Conservation (phyloP, 345 rosid genomes). For the Rubroshorea leprosula region DNA sequence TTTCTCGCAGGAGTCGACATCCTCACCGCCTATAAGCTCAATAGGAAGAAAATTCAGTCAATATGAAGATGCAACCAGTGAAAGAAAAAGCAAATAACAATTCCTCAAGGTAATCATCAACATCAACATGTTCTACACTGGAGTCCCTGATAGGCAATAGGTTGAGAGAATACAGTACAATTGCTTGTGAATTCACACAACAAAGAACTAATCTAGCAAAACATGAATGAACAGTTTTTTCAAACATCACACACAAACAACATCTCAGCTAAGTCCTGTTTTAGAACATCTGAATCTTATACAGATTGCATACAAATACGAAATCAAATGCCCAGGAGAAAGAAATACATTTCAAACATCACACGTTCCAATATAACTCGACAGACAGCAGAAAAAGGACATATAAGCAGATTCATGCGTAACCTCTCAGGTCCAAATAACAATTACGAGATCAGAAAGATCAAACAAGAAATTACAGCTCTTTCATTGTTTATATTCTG, state of each 20-base stretch:
- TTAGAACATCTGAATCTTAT: too few species aligned
- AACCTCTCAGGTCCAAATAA: background rate
- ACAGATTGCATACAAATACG: too few species aligned
- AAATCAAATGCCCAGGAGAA: too few species aligned
- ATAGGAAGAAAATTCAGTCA: slow-evolving; percentile 1
- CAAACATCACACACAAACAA: too few species aligned
- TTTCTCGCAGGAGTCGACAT: slow-evolving; percentile 73
- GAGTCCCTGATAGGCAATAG: background rate
- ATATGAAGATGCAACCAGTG: background rate
- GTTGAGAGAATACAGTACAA: background rate
- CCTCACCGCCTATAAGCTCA: slow-evolving; percentile 24
- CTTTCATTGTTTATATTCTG: too few species aligned
- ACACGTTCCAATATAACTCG: too few species aligned
- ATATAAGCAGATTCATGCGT: background rate
- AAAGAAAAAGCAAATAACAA: too few species aligned
- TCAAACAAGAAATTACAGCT: too few species aligned
- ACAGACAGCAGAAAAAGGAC: too few species aligned
- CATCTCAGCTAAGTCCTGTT: too few species aligned
- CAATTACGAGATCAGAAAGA: slow-evolving; percentile 3
- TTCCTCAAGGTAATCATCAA: background rate
- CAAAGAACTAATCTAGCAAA: background rate
- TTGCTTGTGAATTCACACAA: too few species aligned
- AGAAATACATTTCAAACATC: too few species aligned
- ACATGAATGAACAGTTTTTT: background rate
- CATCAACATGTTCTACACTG: background rate